Conservation (phyloP, 2,329 filamentous ascomycete species). For the Talaromyces funiculosus region DNA sequence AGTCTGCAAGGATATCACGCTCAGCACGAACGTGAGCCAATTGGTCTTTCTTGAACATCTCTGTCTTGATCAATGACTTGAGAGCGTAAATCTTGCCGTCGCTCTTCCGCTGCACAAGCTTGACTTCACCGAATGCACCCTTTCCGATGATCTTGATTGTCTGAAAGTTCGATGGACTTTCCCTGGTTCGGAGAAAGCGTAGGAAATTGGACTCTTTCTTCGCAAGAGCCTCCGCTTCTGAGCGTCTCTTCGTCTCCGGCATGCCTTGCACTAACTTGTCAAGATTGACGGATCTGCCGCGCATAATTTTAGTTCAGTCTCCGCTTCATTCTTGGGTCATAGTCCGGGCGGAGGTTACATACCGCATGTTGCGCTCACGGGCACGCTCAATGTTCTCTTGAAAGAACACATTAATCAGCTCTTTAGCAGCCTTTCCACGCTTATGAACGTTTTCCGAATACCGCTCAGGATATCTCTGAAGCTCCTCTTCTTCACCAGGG, state of each 20-base stretch:
- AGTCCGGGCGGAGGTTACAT: conserved; percentile 25
- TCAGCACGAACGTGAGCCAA: conserved; percentile 95
- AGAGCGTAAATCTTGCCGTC: conserved; percentile 97
- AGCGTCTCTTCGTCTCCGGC: conserved; percentile 69
- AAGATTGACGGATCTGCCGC: conserved; percentile 75
- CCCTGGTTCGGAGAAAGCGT: conserved; percentile 87
- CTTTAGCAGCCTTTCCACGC: conserved; percentile 59
- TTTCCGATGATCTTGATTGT: conserved; percentile 99
- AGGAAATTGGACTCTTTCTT: conserved; percentile 89
- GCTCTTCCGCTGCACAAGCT: conserved; percentile 91
- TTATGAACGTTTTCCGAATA: conserved; percentile 85
- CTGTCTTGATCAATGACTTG: conserved; percentile 96
- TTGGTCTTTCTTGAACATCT: conserved; percentile 99
- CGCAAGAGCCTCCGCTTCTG: conserved; percentile 77
- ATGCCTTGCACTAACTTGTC: conserved; percentile 76
- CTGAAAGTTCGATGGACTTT: conserved; percentile 88
- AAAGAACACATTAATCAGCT: conserved; percentile 75
- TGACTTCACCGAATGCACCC: conserved; percentile 97
- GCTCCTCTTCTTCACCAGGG: conserved; percentile 60
- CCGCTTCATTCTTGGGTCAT: not conserved
- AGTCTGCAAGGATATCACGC: conserved; percentile 94
- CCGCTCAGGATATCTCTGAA: conserved; percentile 72
- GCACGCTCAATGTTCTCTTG: conserved; percentile 97
- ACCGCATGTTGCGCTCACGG: conserved; percentile 91
- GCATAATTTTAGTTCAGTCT: conserved; percentile 5